Percentiles rank a stretch among this genome's conserved stretches.
Evolutionary conservation across 345 rosid genomes (phyloP).

Genomic region (Syzygium grande): DNA sequence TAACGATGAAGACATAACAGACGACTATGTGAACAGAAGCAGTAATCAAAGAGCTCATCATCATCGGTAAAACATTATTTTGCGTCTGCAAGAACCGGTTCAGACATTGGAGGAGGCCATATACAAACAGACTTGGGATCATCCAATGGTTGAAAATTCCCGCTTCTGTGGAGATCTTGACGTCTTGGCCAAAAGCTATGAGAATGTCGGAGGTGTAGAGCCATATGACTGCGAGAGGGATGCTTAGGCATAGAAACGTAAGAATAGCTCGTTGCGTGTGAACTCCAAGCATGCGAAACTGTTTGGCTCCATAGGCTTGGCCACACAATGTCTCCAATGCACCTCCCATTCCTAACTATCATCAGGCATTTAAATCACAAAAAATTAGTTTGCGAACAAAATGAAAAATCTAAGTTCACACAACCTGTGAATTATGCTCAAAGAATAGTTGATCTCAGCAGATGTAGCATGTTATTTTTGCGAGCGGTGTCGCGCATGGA

Average conservation of each 20-base stretch:
- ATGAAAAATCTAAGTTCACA: neutral
- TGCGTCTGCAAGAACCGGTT: slow-evolving; percentile 57
- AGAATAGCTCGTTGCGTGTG: no score
- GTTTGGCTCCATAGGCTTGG: slow-evolving; percentile 63
- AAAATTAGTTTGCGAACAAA: neutral
- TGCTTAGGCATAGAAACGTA: no score
- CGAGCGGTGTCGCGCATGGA: neutral
- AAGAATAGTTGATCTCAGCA: neutral
- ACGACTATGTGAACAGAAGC: slow-evolving; percentile 25
- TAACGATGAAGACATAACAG: slow-evolving; percentile 38
- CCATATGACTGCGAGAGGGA: slow-evolving; percentile 48
- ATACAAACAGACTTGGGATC: slow-evolving; percentile 59
- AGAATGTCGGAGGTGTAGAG: slow-evolving; percentile 38
- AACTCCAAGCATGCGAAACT: neutral
- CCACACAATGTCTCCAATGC: slow-evolving; percentile 68
- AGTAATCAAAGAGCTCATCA: slow-evolving; percentile 22
- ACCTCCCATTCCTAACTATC: slow-evolving; percentile 4
- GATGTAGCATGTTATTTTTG: neutral
- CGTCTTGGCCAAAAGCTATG: slow-evolving; percentile 33
- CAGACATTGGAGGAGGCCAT: slow-evolving; percentile 49
- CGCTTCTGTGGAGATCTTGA: slow-evolving; percentile 23
- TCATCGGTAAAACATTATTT: slow-evolving; percentile 44
- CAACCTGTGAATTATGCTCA: neutral
- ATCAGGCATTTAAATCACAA: neutral
- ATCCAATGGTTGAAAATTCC: slow-evolving; percentile 41